These are phyloP conservation scores for Ilex paraguariensis DNA, from an alignment of 305 asterid species.

Conservation along the genomic window DNA sequence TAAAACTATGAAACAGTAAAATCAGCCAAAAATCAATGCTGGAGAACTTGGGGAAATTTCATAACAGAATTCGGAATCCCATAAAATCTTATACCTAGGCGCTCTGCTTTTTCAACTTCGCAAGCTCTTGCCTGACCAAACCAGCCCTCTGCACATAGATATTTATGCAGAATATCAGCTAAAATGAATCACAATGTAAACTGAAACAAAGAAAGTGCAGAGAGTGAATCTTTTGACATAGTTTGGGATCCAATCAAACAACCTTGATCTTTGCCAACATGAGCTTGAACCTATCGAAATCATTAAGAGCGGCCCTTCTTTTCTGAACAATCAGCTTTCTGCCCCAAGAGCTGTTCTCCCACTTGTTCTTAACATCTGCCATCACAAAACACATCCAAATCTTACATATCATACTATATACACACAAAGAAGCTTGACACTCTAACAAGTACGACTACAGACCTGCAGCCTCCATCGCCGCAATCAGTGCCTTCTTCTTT, in stretches of 20 bases:
- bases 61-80: background rate
- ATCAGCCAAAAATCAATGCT: background rate
- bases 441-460: constrained; percentile 9
- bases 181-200: background rate
- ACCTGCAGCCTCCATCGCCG: constrained; percentile 92
- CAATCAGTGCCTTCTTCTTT: constrained; percentile 63
- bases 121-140: constrained; percentile 70
- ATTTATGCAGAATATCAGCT: background rate
- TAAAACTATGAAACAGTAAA: too few relatives aligned
- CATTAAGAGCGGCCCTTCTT: constrained; percentile 66
- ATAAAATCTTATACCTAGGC: constrained; percentile 5
- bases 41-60: background rate
- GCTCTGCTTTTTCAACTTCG: constrained; percentile 58
- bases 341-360: constrained; percentile 92
- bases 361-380: constrained; percentile 75
- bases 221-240: background rate
- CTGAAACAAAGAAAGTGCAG: background rate
- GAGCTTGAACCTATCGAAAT: constrained; percentile 69
- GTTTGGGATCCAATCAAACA: too few relatives aligned
- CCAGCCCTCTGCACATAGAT: constrained; percentile 40
- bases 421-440: background rate
- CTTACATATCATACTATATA: background rate
- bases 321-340: constrained; percentile 81
- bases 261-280: constrained; percentile 87
- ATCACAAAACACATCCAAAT: background rate